Conservation (phyloP, 1,284 basidiomycete species). For the Wolfiporia cocos region DNA sequence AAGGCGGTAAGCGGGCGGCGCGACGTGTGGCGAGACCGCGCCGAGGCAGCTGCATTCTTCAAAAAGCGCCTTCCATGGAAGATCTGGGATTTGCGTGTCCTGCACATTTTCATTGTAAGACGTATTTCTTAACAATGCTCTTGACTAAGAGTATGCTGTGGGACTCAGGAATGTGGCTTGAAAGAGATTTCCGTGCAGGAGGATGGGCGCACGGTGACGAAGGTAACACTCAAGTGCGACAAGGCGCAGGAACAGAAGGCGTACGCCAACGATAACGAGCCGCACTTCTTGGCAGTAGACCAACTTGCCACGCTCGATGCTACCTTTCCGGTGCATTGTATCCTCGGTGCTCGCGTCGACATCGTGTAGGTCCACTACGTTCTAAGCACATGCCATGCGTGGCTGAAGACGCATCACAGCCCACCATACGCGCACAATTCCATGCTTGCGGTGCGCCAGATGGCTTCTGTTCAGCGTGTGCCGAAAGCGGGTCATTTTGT, state of each 20-base stretch:
- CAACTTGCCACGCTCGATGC: not conserved
- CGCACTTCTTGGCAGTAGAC: slow-evolving; percentile 1
- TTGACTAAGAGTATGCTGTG: not conserved
- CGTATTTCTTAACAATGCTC: not conserved
- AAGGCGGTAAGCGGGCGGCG: slow-evolving; percentile 10
- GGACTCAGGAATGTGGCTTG: not conserved
- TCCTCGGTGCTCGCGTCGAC: slow-evolving; percentile 1
- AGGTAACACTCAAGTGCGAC: not conserved
- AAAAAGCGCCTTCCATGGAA: slow-evolving; percentile 13
- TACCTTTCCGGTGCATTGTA: not conserved
- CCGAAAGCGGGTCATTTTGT: slow-evolving; percentile 1
- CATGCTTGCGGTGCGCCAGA: not conserved
- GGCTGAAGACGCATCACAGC: not conserved
- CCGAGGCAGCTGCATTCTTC: slow-evolving; percentile 12
- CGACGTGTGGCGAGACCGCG: slow-evolving; percentile 10
- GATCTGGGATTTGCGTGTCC: slow-evolving; percentile 13
- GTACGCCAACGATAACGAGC: not conserved
- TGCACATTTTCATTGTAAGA: slow-evolving; percentile 11
- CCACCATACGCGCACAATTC: not conserved
- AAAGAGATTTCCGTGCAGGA: not conserved
- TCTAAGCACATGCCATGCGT: not conserved
- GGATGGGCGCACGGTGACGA: not conserved
- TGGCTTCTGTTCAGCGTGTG: not conserved
- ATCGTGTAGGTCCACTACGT: not conserved
- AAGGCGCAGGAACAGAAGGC: not conserved